These are phyloP conservation scores for Pichia membranifaciens DNA, from an alignment of 805 yeast genomes.

Conservation along the genomic window DNA sequence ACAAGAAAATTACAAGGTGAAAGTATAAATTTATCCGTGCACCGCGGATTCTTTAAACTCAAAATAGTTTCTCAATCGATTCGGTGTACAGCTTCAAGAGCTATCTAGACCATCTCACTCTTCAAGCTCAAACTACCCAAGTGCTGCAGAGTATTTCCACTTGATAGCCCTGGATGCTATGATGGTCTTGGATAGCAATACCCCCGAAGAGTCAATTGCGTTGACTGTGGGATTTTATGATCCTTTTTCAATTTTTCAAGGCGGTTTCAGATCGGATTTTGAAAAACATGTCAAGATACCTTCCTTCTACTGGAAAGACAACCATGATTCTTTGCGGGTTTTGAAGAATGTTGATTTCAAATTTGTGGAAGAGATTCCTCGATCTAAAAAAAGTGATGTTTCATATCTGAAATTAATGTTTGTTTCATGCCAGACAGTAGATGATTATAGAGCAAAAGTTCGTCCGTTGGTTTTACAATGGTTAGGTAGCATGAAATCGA, in stretches of 20 bases:
- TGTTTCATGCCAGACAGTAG: slow-evolving; percentile 59
- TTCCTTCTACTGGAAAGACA: slow-evolving; percentile 63
- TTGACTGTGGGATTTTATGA: slow-evolving; percentile 59
- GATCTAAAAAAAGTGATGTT: slow-evolving; percentile 6
- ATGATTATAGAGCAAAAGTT: slow-evolving; percentile 69
- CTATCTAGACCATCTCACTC: no score
- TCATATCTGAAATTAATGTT: slow-evolving; percentile 60
- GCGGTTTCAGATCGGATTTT: slow-evolving; percentile 37
- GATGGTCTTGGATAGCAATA: neutral
- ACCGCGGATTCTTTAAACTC: no score
- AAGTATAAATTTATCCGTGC: neutral
- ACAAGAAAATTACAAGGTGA: no score
- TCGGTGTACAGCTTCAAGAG: no score
- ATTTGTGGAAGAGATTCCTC: slow-evolving; percentile 54
- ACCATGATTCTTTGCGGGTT: slow-evolving; percentile 52
- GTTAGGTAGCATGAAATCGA: slow-evolving; percentile 43
- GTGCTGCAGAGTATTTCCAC: no score
- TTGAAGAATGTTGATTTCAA: slow-evolving; percentile 52
- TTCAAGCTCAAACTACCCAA: no score
- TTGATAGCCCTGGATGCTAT: no score
- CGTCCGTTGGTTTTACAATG: slow-evolving; percentile 81
- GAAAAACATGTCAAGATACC: slow-evolving; percentile 47
- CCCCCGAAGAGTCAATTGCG: neutral
- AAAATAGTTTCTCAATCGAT: no score
- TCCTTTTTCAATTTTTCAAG: slow-evolving; percentile 56